phyloP scores from a whole-genome alignment of 2,329 filamentous ascomycete genomes.

The Coniochaeta pulveracea region DNA sequence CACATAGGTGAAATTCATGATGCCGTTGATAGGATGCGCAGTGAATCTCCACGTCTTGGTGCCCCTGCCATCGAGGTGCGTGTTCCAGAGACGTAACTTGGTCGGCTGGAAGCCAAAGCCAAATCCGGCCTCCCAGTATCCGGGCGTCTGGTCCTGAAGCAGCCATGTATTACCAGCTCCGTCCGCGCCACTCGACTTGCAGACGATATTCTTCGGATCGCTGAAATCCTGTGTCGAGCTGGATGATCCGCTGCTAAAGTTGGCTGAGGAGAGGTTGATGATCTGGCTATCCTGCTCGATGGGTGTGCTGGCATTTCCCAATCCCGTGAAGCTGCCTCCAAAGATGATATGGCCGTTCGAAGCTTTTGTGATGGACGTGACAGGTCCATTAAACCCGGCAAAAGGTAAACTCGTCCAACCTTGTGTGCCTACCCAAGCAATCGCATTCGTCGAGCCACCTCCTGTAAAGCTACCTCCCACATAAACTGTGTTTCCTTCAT shows the following conservation, averaged over 20 bases:
- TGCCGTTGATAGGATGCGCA: slow-evolving; percentile 75
- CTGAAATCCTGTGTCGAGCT: slow-evolving; percentile 52
- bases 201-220: slow-evolving; percentile 73
- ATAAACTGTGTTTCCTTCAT: slow-evolving; percentile 72
- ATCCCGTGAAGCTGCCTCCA: slow-evolving; percentile 77
- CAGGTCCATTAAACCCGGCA: slow-evolving; percentile 86
- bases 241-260: slow-evolving; percentile 56
- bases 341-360: slow-evolving; percentile 81
- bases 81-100: slow-evolving; percentile 81
- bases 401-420: slow-evolving; percentile 79
- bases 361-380: slow-evolving; percentile 72
- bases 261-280: slow-evolving; percentile 74
- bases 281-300: slow-evolving; percentile 61
- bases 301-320: slow-evolving; percentile 68
- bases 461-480: slow-evolving; percentile 79
- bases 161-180: slow-evolving; percentile 75
- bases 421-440: slow-evolving; percentile 60
- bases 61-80: slow-evolving; percentile 69
- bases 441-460: slow-evolving; percentile 77
- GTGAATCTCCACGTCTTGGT: slow-evolving; percentile 84
- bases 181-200: slow-evolving; percentile 57
- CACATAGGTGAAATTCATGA: slow-evolving; percentile 90
- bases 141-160: slow-evolving; percentile 60
- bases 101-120: slow-evolving; percentile 78
- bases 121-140: slow-evolving; percentile 76